Base-by-base conservation (phyloP, 2,329 filamentous ascomycete species). In the Coniella lustricola region DNA sequence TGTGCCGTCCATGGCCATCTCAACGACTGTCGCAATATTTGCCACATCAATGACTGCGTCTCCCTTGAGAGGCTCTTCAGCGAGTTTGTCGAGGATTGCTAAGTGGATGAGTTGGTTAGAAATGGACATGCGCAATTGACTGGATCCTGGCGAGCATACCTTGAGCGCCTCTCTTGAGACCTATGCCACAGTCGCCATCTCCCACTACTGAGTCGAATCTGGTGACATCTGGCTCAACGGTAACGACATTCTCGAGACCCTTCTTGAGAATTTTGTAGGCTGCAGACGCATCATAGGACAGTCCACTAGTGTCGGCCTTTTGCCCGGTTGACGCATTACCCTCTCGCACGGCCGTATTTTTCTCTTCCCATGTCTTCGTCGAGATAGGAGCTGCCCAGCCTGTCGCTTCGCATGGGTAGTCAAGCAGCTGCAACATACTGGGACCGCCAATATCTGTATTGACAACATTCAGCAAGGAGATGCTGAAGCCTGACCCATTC, bases 121-220 rank as follows among this genome's bases (percentile, higher is more conserved):
- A n/a, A n/a, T n/a, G n/a, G n/a, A n/a, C n/a, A n/a, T n/a, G n/a
- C n/a, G n/a, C n/a, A n/a, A n/a, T n/a, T n/a, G n/a, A n/a, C n/a
- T 32, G 18, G 21, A 16, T 29, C 3, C 33, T 3, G 32, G 32
- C 21, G 33, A 22, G 25, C 67, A 63, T 66, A 76, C 73, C 80
- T 74, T 95, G 84, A n/a, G 90, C 89, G 42, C 90, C 90, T 53
- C 89, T 82, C 70, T 88, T 89, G 53, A 95, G 72, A 4, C 88
- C 88, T 50, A 89, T 87, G 9, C 90, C 90, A 60, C 90, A 95
- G 66, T 95, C 90, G 40, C 90, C 90, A 61, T 95, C 90, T 36
- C 90, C 90, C 20, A 95, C 88, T 12, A 93, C 80, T 0, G 88
- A 94, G 61, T 89, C 85, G 58, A 81, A 89, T 43, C 71, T 76